Percentiles rank a stretch among this genome's conserved stretches.
phyloP scores from a whole-genome alignment of 441 rosid genomes.

The Erodium moschatum region DNA sequence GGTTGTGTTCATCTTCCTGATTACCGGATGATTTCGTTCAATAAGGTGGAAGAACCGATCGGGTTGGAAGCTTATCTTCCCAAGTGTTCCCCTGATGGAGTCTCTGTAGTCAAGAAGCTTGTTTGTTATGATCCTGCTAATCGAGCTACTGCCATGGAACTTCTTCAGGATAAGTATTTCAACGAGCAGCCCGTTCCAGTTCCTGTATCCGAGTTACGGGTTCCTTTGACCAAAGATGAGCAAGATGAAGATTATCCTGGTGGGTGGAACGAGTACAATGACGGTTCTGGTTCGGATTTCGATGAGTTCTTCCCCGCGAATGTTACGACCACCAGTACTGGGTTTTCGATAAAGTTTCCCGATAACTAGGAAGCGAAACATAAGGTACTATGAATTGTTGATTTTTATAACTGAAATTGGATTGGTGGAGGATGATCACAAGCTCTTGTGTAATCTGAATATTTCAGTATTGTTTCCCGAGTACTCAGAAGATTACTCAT shows the following conservation, averaged over 20 bases:
- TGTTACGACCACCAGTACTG: not conserved
- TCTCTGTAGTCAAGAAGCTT: constrained; percentile 53
- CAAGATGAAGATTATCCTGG: constrained; percentile 54
- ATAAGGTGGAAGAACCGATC: constrained; percentile 52
- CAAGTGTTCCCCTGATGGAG: constrained; percentile 41
- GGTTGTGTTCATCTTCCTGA: constrained; percentile 73
- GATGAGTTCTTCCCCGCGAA: constrained; percentile 38
- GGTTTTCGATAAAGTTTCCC: not conserved
- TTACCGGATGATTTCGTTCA: constrained; percentile 63
- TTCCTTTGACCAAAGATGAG: constrained; percentile 50
- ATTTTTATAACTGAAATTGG: not conserved
- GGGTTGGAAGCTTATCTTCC: constrained; percentile 57
- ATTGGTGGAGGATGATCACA: not conserved
- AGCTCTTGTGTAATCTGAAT: not conserved
- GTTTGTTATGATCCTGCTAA: constrained; percentile 67
- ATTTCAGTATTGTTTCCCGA: too few species aligned
- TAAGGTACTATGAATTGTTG: not conserved
- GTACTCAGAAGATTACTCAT: too few species aligned
- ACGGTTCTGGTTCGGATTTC: constrained; percentile 66
- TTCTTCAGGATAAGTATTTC: constrained; percentile 65
- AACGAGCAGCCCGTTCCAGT: constrained; percentile 68
- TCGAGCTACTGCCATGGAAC: constrained; percentile 67
- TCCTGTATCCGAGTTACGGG: constrained; percentile 53
- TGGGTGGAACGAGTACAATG: constrained; percentile 42
- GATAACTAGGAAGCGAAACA: not conserved